Evolutionary conservation across 345 rosid genomes (phyloP), one percentile per base, ranked within the genome.

Genomic region (Eucalyptus tenuipes): DNA sequence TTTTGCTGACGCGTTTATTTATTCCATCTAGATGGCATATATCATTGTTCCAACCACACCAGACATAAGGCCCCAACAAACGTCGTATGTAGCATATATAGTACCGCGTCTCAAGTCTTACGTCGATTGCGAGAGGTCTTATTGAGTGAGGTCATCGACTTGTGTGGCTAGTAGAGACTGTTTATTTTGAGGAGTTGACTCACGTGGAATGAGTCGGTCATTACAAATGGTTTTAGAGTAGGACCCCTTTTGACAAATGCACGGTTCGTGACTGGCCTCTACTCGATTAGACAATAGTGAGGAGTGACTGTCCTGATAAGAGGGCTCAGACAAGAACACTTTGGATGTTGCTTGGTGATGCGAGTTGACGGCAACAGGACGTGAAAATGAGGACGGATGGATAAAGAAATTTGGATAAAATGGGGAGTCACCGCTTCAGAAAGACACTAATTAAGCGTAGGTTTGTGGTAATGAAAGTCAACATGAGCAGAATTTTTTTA

Each of bases 191-290:
- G 18, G 20, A n/a, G 40, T 15, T n/a, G 37, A 16, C 40, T 64
- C 10, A 1, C 2, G 75, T 1, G 75, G 37, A n/a, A n/a, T 4
- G 37, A 0, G 40, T 40, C 2, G 1, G 18, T 64, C 37, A 7
- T 15, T 15, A 64, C 10, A 15, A 4, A n/a, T 64, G 18, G 18
- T 14, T n/a, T n/a, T 7, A 15, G 40, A 4, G 37, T 15, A n/a
- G 37, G 75, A 14, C 37, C 37, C 8, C 40, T 15, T 15, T 7
- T 61, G 8, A 64, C 17, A 64, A 64, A 64, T 64, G 37, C 5
- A 14, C 33, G 18, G 40, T n/a, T 15, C 10, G 75, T 15, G 37
- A 64, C 18, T 15, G 3, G 40, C 15, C 18, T 64, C 18, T n/a
- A 64, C 40, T 64, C 18, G 18, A n/a, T 64, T n/a, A 64, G 18